These are phyloP conservation scores for Boletales sp. DNA, from an alignment of 768 basidiomycete genomes.

Conservation along the genomic window DNA sequence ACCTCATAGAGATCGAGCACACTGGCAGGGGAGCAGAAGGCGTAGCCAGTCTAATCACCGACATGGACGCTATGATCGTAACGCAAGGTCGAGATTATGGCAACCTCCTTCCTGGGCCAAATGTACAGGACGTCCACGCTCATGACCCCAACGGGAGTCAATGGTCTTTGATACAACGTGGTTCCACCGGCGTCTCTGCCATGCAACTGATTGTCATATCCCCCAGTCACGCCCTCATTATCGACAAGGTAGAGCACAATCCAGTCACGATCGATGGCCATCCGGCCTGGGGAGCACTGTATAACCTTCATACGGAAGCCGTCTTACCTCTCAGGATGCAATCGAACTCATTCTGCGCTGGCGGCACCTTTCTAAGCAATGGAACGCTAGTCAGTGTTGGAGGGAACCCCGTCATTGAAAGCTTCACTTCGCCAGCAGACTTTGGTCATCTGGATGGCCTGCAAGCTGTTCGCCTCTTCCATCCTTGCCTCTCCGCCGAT, in stretches of 20 bases:
- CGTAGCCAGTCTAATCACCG: conserved; percentile 36
- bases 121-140: background rate
- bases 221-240: conserved; percentile 60
- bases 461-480: conserved; percentile 68
- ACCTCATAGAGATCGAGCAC: conserved; percentile 64
- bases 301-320: conserved; percentile 61
- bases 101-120: background rate
- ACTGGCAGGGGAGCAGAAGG: conserved; percentile 40
- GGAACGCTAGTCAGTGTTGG: conserved; percentile 78
- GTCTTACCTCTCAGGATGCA: conserved; percentile 59
- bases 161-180: conserved; percentile 64
- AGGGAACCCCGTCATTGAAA: conserved; percentile 73
- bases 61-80: conserved; percentile 67
- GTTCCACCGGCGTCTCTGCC: conserved; percentile 71
- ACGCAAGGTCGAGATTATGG: conserved; percentile 37
- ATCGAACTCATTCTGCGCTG: conserved; percentile 86
- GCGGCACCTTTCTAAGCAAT: conserved; percentile 73
- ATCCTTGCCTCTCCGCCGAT: conserved; percentile 54
- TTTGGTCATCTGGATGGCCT: conserved; percentile 75
- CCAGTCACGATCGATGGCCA: conserved; percentile 69
- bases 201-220: conserved; percentile 77
- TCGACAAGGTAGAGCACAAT: conserved; percentile 88
- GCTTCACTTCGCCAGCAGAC: conserved; percentile 61
- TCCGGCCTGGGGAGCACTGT: conserved; percentile 79
- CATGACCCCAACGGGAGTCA: conserved; percentile 1